Evolutionary conservation across 441 rosid species (phyloP).

Genomic region (Lepidium campestre): DNA sequence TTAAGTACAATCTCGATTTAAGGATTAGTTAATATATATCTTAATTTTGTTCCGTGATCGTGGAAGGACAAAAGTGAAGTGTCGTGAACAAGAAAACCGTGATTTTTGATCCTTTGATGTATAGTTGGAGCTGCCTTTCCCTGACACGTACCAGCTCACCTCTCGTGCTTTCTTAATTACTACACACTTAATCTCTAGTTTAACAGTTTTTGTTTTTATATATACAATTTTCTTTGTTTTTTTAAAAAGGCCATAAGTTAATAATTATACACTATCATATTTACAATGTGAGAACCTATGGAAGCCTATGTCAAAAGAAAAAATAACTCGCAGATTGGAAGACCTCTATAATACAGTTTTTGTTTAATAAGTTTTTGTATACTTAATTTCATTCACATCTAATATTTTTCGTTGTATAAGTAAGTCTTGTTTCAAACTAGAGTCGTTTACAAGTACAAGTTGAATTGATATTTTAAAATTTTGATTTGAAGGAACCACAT

Average conservation of each 20-base stretch:
- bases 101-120: slow-evolving; percentile 23
- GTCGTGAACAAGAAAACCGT: slow-evolving; percentile 24
- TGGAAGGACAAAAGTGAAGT: slow-evolving; percentile 21
- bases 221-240: not conserved
- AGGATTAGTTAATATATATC: not conserved
- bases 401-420: too few species aligned
- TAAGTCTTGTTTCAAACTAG: too few species aligned
- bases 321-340: too few species aligned
- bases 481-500: not conserved
- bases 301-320: too few species aligned
- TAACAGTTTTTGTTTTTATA: not conserved
- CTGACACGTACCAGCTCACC: slow-evolving; percentile 33
- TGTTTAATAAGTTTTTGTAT: too few species aligned
- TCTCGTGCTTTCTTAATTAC: slow-evolving; percentile 23
- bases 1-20: slow-evolving; percentile 5
- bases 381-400: too few species aligned
- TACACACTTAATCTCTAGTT: slow-evolving; percentile 9
- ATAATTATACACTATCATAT: too few species aligned
- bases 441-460: too few species aligned
- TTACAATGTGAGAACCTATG: too few species aligned
- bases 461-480: not conserved
- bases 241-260: too few species aligned
- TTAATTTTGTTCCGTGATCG: not conserved
- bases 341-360: too few species aligned
- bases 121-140: slow-evolving; percentile 17